Conservation (phyloP, 805 yeast species). For the Cyberlindnera petersonii region DNA sequence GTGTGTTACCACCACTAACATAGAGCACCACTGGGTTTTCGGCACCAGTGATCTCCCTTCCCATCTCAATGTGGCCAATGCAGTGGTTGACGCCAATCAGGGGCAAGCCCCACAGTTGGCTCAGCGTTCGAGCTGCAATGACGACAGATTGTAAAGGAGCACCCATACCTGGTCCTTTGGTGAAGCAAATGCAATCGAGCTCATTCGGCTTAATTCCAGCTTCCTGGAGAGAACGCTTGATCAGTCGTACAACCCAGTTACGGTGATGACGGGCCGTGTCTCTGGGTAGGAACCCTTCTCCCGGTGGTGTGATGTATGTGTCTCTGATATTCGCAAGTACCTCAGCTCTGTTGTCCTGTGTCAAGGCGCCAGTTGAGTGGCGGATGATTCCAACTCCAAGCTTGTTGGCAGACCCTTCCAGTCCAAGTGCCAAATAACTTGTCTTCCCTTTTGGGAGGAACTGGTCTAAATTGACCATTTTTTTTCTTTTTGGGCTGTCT, state of each 20-base stretch:
- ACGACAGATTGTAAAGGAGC: conserved; percentile 95
- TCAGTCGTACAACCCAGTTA: conserved; percentile 84
- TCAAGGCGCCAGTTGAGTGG: conserved; percentile 60
- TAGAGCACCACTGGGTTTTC: conserved; percentile 94
- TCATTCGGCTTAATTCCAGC: conserved; percentile 49
- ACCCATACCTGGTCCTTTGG: conserved; percentile 99
- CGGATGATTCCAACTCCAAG: conserved; percentile 89
- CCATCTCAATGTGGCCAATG: conserved; percentile 98
- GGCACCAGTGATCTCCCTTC: conserved; percentile 97
- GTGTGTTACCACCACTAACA: conserved; percentile 98
- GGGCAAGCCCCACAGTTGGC: conserved; percentile 78
- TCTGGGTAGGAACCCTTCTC: conserved; percentile 94
- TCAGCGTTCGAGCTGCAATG: conserved; percentile 82
- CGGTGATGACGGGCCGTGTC: conserved; percentile 97
- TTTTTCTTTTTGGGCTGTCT: too few species aligned
- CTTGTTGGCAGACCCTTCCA: conserved; percentile 97
- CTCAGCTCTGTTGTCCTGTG: conserved; percentile 58
- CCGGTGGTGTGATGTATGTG: conserved; percentile 95
- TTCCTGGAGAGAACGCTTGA: conserved; percentile 60
- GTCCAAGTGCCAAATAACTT: conserved; percentile 74
- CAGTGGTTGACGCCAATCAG: conserved; percentile 96
- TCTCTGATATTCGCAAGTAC: conserved; percentile 90
- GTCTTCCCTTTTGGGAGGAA: conserved; percentile 38
- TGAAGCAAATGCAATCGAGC: conserved; percentile 81
- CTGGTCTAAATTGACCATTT: conserved; percentile 44